phyloP scores from a whole-genome alignment of 768 basidiomycete genomes.

The Pholiota conissans region DNA sequence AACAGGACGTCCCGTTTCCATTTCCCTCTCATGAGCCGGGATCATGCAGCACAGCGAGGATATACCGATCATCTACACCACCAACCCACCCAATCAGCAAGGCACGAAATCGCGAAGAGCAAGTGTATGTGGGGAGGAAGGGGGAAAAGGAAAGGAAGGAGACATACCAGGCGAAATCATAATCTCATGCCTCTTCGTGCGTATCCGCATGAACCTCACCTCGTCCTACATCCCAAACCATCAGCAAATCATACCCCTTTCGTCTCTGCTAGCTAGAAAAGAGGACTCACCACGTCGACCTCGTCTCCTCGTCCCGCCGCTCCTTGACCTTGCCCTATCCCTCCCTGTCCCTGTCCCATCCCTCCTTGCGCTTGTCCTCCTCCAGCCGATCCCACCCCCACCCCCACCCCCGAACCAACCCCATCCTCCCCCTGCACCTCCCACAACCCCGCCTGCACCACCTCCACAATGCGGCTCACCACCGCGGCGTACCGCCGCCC shows the following conservation, averaged over 20 bases:
- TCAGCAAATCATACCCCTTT: too few relatives aligned
- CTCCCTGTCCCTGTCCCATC: too few relatives aligned
- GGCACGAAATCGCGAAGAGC: neutral
- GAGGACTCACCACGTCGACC: conserved; percentile 51
- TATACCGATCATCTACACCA: conserved; percentile 82
- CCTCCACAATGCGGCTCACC: conserved; percentile 74
- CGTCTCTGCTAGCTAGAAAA: too few relatives aligned
- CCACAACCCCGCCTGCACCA: conserved; percentile 75
- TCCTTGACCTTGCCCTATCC: too few relatives aligned
- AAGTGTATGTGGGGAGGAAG: neutral
- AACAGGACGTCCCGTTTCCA: conserved; percentile 9
- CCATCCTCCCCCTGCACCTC: conserved; percentile 64
- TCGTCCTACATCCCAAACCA: conserved; percentile 72
- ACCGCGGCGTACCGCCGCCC: conserved; percentile 74
- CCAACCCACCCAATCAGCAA: too few relatives aligned
- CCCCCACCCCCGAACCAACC: too few relatives aligned
- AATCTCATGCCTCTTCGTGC: conserved; percentile 88
- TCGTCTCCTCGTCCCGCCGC: conserved; percentile 27
- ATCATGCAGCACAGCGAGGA: conserved; percentile 84
- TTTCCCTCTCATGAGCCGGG: conserved; percentile 64
- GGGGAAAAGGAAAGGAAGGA: too few relatives aligned
- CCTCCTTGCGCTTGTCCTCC: too few relatives aligned
- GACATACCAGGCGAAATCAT: conserved; percentile 90
- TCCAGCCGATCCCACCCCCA: too few relatives aligned
- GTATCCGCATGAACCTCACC: conserved; percentile 84